phyloP scores from a whole-genome alignment of 148 eudicot genomes.

The Silene uniflora region DNA sequence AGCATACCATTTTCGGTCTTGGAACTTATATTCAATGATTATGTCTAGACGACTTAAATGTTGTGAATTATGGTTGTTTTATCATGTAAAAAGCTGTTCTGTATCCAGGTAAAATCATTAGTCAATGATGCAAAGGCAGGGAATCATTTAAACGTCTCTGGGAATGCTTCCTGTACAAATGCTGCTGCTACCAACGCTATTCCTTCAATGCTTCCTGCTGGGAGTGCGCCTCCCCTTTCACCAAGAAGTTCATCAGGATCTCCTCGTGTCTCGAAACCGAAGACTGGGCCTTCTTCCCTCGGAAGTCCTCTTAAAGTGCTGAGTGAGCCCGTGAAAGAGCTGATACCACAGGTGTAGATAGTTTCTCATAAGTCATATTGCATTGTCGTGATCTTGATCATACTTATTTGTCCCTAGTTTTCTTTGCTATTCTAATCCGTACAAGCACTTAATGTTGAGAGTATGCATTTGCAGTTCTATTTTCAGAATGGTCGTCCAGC shows the following conservation, averaged over 20 bases:
- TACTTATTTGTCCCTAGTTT: background rate
- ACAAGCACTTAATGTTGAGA: slow-evolving; percentile 1
- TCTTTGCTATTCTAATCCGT: background rate
- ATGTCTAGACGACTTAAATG: background rate
- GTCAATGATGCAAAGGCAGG: slow-evolving; percentile 81
- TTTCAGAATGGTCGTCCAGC: slow-evolving; percentile 94
- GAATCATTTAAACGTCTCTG: slow-evolving; percentile 58
- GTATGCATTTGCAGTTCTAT: slow-evolving; percentile 61
- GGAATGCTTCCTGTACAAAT: slow-evolving; percentile 63
- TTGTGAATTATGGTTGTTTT: background rate
- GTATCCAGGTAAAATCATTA: slow-evolving; percentile 78
- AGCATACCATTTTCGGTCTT: background rate
- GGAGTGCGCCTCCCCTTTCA: slow-evolving; percentile 97
- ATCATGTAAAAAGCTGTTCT: background rate
- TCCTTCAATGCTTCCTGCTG: slow-evolving; percentile 99
- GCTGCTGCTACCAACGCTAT: slow-evolving; percentile 63
- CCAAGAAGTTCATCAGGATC: slow-evolving; percentile 98
- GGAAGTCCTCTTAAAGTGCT: slow-evolving; percentile 79
- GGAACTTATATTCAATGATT: background rate
- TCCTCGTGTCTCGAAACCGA: slow-evolving; percentile 76
- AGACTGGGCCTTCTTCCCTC: slow-evolving; percentile 69
- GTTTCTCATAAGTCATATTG: slow-evolving; percentile 8
- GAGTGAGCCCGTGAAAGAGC: slow-evolving; percentile 83
- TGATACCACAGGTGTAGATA: slow-evolving; percentile 75
- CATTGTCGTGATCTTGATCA: background rate